A percentile compares a stretch with the other conserved stretches of the same genome.
phyloP scores from a whole-genome alignment of 495 filamentous ascomycete genomes.

The Ramalina intermedia region DNA sequence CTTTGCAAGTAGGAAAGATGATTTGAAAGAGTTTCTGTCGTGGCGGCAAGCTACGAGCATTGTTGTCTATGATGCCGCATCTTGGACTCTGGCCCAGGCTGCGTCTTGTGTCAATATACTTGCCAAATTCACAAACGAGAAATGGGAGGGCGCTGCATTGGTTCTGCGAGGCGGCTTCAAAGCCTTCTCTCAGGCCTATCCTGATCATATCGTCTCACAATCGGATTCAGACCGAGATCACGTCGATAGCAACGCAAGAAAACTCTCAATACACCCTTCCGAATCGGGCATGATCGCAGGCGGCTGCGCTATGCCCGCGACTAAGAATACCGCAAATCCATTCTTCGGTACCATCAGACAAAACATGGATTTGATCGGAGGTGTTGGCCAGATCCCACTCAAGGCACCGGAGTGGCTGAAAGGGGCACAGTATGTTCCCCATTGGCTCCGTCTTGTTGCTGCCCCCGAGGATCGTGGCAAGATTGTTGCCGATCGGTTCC shows the following conservation, averaged over 20 bases:
- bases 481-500: slow-evolving; percentile 66
- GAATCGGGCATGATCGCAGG: slow-evolving; percentile 60
- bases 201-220: slow-evolving; percentile 24
- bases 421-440: slow-evolving; percentile 39
- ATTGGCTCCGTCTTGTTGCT: slow-evolving; percentile 61
- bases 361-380: slow-evolving; percentile 89
- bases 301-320: slow-evolving; percentile 68
- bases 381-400: slow-evolving; percentile 80
- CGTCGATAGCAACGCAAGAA: slow-evolving; percentile 8
- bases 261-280: slow-evolving; percentile 32
- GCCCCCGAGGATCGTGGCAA: slow-evolving; percentile 58
- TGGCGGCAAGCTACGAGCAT: slow-evolving; percentile 66
- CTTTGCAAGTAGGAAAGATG: slow-evolving; percentile 53
- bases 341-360: slow-evolving; percentile 96
- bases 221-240: slow-evolving; percentile 7
- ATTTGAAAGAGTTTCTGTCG: slow-evolving; percentile 56
- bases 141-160: slow-evolving; percentile 57
- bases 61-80: slow-evolving; percentile 73
- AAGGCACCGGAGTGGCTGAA: slow-evolving; percentile 44
- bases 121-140: slow-evolving; percentile 81
- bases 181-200: slow-evolving; percentile 36
- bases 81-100: slow-evolving; percentile 65
- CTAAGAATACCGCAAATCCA: slow-evolving; percentile 56
- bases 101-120: slow-evolving; percentile 63
- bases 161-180: slow-evolving; percentile 51